Percentiles rank a stretch among this genome's conserved stretches.
Conservation (phyloP, 208 protist species). For the Naegleria gruberi region DNA sequence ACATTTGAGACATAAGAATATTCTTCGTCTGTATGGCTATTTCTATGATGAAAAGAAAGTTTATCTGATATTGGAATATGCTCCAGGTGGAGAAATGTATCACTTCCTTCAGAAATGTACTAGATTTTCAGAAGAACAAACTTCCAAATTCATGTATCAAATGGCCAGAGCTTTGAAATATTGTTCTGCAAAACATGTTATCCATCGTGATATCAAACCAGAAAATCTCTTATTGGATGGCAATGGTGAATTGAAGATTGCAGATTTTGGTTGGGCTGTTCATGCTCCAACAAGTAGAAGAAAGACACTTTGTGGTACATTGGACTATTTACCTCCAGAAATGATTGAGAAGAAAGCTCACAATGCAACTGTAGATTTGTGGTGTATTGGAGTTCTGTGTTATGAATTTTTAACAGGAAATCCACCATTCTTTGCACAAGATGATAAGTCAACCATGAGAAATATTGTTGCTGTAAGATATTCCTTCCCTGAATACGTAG, state of each 20-base stretch:
- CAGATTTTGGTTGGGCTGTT: constrained; percentile 98
- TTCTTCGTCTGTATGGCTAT: constrained; percentile 92
- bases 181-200: constrained; percentile 90
- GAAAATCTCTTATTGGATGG: constrained; percentile 73
- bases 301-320: constrained; percentile 91
- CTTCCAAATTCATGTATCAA: constrained; percentile 45
- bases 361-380: constrained; percentile 80
- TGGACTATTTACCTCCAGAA: constrained; percentile 98
- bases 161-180: constrained; percentile 74
- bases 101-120: constrained; percentile 80
- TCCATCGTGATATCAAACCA: constrained; percentile 90
- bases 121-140: constrained; percentile 65
- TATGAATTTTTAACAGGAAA: constrained; percentile 90
- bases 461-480: constrained; percentile 79
- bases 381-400: constrained; percentile 91
- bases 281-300: constrained; percentile 82
- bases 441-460: constrained; percentile 71
- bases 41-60: constrained; percentile 94
- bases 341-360: constrained; percentile 83
- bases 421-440: constrained; percentile 80
- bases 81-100: constrained; percentile 94
- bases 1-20: constrained; percentile 94
- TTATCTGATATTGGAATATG: constrained; percentile 97
- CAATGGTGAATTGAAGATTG: constrained; percentile 93
- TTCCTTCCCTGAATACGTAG: constrained; percentile 64